Percentiles rank a stretch among this genome's conserved stretches.
These are phyloP conservation scores for Leccinum subtestaceum DNA, from an alignment of 768 basidiomycete genomes.

Conservation along the genomic window DNA sequence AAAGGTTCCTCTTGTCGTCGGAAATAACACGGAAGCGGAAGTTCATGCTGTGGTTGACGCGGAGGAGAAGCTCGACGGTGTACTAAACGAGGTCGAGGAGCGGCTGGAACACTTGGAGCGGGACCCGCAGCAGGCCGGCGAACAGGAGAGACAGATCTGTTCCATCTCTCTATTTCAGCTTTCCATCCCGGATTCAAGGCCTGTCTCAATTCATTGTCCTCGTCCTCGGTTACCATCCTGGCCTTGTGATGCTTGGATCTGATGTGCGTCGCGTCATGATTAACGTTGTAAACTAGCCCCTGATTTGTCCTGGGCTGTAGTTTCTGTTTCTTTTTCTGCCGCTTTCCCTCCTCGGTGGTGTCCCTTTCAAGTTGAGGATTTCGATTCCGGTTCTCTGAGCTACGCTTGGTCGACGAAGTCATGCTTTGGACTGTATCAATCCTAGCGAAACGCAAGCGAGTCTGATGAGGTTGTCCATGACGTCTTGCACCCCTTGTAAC, in stretches of 20 bases:
- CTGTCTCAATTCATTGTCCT: constrained; percentile 43
- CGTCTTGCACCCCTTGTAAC: constrained; percentile 37
- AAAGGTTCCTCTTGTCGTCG: constrained; percentile 10
- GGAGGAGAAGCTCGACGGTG: constrained; percentile 14
- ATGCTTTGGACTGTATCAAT: constrained; percentile 10
- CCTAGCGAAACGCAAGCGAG: constrained; percentile 35
- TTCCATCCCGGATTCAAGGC: constrained; percentile 41
- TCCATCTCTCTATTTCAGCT: constrained; percentile 33
- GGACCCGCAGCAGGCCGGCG: constrained; percentile 8
- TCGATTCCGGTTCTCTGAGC: constrained; percentile 10
- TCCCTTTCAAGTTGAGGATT: constrained; percentile 7
- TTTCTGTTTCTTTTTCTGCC: constrained; percentile 25
- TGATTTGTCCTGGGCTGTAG: constrained; percentile 29
- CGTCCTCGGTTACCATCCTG: constrained; percentile 40
- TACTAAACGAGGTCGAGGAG: constrained; percentile 13
- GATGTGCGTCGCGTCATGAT: constrained; percentile 38
- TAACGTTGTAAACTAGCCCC: constrained; percentile 38
- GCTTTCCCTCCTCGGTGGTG: constrained; percentile 5
- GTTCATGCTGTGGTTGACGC: constrained; percentile 4
- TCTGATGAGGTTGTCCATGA: constrained; percentile 37
- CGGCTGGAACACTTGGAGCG: neutral
- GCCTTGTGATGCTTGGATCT: constrained; percentile 25
- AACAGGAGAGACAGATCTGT: constrained; percentile 18
- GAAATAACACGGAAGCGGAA: constrained; percentile 16
- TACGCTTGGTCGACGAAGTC: constrained; percentile 6